Evolutionary conservation across 192 early-diverging fungal species (phyloP), one percentile per base, ranked within the genome.

Genomic region (Diversispora epigaea): DNA sequence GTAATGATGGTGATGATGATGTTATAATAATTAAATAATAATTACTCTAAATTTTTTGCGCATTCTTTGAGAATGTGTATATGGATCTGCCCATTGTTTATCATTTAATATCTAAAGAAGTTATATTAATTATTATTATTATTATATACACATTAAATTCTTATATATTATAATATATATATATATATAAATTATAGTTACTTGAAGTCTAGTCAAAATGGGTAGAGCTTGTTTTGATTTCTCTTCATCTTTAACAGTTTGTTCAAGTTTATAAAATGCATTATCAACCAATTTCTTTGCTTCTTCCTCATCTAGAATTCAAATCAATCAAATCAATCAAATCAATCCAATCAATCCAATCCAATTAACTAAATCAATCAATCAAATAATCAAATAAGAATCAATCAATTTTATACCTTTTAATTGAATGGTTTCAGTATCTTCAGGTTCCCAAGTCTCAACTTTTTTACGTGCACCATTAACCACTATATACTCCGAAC

Each of bases 41-140:
- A 47, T 45, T 78, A 76, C 85, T 39, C 95, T 77, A 71, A 96
- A 93, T 54, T 83, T 83, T 50, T 86, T 89, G 8, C 95, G 86
- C 50, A 96, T 65, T 50, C 77, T 77, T 71, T 92, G 88, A 40
- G 92, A 94, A 41, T 85, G 79, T 7, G 86, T 78, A 75, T 95
- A 97, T 0, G 93, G 86, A 77, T 97, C 91, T 39, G 80, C 86
- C 93, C 94, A 96, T 50, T 90, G 85, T 15, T 80, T 77, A n/a
- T 95, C 86, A 63, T 86, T 94, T 4, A 86, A 79, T 10, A 78
- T 78, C 79, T 92, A 32, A 32, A 32, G 25, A 32, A 32, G 25
- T 32, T 32, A 32, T 32, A 32, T 32, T 32, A 32, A 32, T 32
- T 32, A 32, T 32, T 32, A 32, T 32, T 32, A 1, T 1, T 32